Evolutionary conservation across 495 filamentous ascomycete species (phyloP).

Genomic region (Stereocaulon alpinum): DNA sequence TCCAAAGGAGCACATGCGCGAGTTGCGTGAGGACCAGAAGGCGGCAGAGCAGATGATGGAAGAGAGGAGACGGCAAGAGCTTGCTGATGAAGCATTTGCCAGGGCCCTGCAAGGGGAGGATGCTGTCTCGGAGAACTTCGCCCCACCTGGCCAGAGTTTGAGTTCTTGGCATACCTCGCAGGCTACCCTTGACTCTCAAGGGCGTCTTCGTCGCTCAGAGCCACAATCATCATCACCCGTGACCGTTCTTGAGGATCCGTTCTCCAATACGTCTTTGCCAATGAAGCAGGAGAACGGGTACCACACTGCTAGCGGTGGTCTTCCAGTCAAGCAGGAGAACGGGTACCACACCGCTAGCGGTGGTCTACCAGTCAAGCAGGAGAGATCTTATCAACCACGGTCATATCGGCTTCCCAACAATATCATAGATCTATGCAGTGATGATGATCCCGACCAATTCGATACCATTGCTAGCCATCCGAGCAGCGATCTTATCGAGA

Average conservation of each 20-base stretch:
- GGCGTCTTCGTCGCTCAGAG: conserved; percentile 15
- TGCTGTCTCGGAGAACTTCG: not conserved
- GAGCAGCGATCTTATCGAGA: conserved; percentile 13
- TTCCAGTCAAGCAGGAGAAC: conserved; percentile 10
- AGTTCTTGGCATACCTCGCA: conserved; percentile 14
- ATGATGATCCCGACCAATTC: conserved; percentile 8
- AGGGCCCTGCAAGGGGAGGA: conserved; percentile 26
- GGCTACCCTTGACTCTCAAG: conserved; percentile 21
- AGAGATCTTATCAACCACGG: conserved; percentile 1
- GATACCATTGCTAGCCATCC: not conserved
- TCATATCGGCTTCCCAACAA: not conserved
- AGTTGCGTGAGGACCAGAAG: conserved; percentile 32
- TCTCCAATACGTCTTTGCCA: not conserved
- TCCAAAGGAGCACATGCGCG: conserved; percentile 25
- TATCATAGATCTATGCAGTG: conserved; percentile 12
- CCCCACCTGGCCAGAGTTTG: conserved; percentile 1
- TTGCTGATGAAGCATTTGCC: conserved; percentile 40
- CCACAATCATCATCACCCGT: conserved; percentile 6
- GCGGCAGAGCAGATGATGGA: conserved; percentile 29
- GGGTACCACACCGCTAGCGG: not conserved
- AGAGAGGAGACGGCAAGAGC: conserved; percentile 31
- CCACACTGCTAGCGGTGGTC: not conserved
- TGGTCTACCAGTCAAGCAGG: conserved; percentile 7
- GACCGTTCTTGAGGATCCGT: not conserved
- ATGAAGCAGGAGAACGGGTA: conserved; percentile 1